Evolutionary conservation across 805 yeast species (phyloP).

Genomic region (Candida peoriensis): DNA sequence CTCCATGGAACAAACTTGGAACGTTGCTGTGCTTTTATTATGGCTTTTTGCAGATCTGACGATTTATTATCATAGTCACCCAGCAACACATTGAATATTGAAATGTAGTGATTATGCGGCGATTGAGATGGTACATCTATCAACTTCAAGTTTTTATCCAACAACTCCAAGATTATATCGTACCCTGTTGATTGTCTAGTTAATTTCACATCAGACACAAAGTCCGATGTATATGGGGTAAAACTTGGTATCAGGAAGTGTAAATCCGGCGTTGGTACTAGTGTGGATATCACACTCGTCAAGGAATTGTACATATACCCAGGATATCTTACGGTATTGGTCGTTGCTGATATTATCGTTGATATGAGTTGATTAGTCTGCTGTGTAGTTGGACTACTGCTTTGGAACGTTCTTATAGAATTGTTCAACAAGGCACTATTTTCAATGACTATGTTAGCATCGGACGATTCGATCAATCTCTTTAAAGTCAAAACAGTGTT

Average conservation of each 20-base stretch:
- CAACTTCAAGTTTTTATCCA: constrained; percentile 76
- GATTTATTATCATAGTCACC: constrained; percentile 61
- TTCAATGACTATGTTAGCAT: constrained; percentile 85
- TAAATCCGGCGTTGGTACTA: constrained; percentile 81
- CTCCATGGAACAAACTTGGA: constrained; percentile 84
- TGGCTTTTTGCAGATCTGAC: constrained; percentile 67
- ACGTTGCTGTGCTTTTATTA: constrained; percentile 57
- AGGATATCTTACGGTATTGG: constrained; percentile 88
- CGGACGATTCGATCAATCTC: constrained; percentile 79
- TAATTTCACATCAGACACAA: constrained; percentile 52
- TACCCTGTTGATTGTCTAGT: constrained; percentile 71
- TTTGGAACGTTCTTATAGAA: constrained; percentile 57
- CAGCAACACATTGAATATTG: constrained; percentile 65
- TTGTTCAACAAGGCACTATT: constrained; percentile 77
- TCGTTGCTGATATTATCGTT: constrained; percentile 74
- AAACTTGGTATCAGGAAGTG: constrained; percentile 72
- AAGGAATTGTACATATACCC: constrained; percentile 84
- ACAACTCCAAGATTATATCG: constrained; percentile 77
- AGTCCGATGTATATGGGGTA: constrained; percentile 72
- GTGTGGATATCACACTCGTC: constrained; percentile 72
- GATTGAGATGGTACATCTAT: constrained; percentile 42
- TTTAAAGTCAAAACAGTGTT: constrained; percentile 80
- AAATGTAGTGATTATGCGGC: constrained; percentile 53
- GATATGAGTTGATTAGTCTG: constrained; percentile 85
- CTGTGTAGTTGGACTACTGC: constrained; percentile 57